Evolutionary conservation across 768 basidiomycete species (phyloP), one percentile per base, ranked within the genome.

Genomic region (Dictyophora rubrovolvata): DNA sequence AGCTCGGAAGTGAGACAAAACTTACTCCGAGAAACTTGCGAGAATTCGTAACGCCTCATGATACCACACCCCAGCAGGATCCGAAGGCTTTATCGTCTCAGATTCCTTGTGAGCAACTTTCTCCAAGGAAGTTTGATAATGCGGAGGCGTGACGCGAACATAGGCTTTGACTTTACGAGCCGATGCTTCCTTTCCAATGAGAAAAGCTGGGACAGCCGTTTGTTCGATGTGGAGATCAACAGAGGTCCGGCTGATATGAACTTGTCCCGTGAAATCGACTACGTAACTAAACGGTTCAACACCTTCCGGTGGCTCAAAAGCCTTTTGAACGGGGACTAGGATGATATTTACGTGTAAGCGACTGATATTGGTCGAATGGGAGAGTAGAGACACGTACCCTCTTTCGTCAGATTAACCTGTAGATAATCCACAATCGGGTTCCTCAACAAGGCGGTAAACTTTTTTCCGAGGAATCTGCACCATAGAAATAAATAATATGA

Each of bases 221-320:
- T 83, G 76, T 60, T 80, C 82, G 69, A 91, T 85, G 70, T 87
- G 86, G 60, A 92, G 85, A 87, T 92, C 63, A 47, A 46, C 56
- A 6, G 51, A n/a, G 21, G 49, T 54, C 49, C 17, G 56, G 21
- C 50, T 22, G 22, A 60, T 22, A 48, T 56, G 79, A 59, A 88
- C 74, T 69, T 93, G 90, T 48, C 91, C 91, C 2, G 87, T 86
- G 64, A 86, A 81, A 73, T 93, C 91, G 69, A 92, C 92, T 20
- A 93, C 86, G 70, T 87, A 86, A 59, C 84, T 77, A 69, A 85
- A 93, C 4, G 84, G 76, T n/a, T 77, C 70, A 63, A 80, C 74
- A 55, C 86, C 88, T 61, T 80, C 79, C 1, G 84, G 80, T 9
- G 88, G 85, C 59, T 87, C 85, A 63, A 89, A 93, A 34, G 76